Base-by-base conservation (phyloP, 805 yeast genomes). In the Lipomyces japonicus region DNA sequence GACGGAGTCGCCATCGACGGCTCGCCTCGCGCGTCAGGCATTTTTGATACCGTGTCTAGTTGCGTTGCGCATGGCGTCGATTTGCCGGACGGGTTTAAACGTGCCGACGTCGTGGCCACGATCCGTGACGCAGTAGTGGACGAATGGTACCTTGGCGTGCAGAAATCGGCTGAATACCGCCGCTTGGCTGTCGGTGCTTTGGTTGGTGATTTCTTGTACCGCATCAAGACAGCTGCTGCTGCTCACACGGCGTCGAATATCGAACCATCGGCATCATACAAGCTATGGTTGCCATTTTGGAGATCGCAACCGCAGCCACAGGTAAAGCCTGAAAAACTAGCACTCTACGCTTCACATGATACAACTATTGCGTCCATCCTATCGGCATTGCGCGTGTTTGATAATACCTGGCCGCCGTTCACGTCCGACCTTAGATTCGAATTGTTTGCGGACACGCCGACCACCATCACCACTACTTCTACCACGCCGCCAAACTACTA, bases 341-440 rank as follows among this genome's bases (percentile, higher is more conserved):
- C 50, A 2, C 42, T 57, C 16, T 57, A 57, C 40, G 59, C 59
- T n/a, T 58, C 60, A 7, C 60, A 57, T 39, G 60, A 57, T 35
- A 55, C 59, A 9, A 57, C 60, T 3, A 41, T 57, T 22, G 60
- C 57, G n/a, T 53, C 60, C 16, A 42, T 57, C 25, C 44, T 57
- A 5, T 53, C 54, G 25, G 52, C 59, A 3, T 24, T 55, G 3
- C 48, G 51, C 23, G 56, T 52, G 16, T 57, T 48, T 24, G 60
- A 57, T 39, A n/a, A 35, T 7, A 37, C 23, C 24, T 57, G 60
- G 60, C 60, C 60, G 7, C 60, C 60, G 10, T 57, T 50, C 40
- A 57, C 60, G 10, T 42, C 60, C n/a, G 55, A 50, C n/a, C 43
- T 57, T n/a, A 48, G 42, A 9, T 41, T 57, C 24, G 60, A 57